Conservation (phyloP, 2,329 filamentous ascomycete species). For the Aspergillus hortae region DNA sequence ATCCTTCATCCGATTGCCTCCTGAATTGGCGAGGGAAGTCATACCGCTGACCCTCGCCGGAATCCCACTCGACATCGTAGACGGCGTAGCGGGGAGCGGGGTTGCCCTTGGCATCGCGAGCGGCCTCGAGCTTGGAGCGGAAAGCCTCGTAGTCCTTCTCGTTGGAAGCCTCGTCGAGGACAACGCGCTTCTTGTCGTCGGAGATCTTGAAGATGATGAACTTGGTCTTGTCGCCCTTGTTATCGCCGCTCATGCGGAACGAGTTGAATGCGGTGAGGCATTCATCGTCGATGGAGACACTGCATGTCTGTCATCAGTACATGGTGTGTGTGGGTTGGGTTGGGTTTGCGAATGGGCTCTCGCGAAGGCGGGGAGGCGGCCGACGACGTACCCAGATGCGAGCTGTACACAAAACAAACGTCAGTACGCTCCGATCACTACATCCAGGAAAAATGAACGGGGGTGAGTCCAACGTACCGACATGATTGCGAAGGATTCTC, state of each 20-base stretch:
- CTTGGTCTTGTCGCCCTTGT: conserved; percentile 34
- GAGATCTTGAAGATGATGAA: conserved; percentile 53
- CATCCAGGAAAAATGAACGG: not conserved
- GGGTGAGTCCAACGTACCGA: conserved; percentile 26
- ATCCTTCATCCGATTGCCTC: not conserved
- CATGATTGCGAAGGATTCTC: conserved; percentile 26
- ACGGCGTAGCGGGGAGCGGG: conserved; percentile 48
- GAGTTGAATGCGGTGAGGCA: conserved; percentile 47
- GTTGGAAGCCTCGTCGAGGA: conserved; percentile 44
- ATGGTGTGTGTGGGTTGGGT: too few relatives aligned
- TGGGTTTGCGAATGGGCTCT: too few relatives aligned
- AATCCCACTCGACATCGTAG: conserved; percentile 50
- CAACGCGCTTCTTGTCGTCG: conserved; percentile 49
- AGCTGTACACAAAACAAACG: conserved; percentile 21
- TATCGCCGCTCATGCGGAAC: conserved; percentile 43
- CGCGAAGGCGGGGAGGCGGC: too few relatives aligned
- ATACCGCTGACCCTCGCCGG: conserved; percentile 48
- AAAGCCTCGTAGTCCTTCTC: conserved; percentile 48
- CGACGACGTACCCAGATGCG: conserved; percentile 32
- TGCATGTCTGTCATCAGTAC: conserved; percentile 17
- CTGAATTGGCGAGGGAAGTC: conserved; percentile 6
- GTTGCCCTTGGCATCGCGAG: conserved; percentile 42
- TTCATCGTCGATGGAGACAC: conserved; percentile 46
- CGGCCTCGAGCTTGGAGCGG: conserved; percentile 42
- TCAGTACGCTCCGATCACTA: conserved; percentile 6